A percentile compares a stretch with the other conserved stretches of the same genome.
Evolutionary conservation across 305 asterid species (phyloP).

Genomic region (Andrographis paniculata): DNA sequence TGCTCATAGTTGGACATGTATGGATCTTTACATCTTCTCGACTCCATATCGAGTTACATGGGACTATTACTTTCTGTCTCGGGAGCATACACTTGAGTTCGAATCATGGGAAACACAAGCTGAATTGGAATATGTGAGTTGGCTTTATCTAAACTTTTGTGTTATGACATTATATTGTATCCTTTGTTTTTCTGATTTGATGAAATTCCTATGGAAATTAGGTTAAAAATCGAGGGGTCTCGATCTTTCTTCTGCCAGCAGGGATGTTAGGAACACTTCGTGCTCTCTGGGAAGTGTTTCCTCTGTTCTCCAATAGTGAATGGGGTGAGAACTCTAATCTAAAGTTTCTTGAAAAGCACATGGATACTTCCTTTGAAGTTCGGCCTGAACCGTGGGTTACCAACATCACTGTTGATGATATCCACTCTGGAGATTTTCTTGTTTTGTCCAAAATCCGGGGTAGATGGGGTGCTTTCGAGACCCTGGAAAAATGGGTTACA

Average conservation of each 20-base stretch:
- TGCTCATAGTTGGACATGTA: conserved; percentile 76
- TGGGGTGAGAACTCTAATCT: conserved; percentile 82
- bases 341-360: conserved; percentile 70
- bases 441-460: conserved; percentile 87
- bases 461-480: conserved; percentile 95
- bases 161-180: conserved; percentile 9
- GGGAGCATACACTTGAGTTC: conserved; percentile 63
- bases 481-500: conserved; percentile 93
- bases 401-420: conserved; percentile 56
- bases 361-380: conserved; percentile 73
- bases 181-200: conserved; percentile 4
- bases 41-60: conserved; percentile 72
- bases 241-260: conserved; percentile 89
- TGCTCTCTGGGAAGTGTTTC: conserved; percentile 94
- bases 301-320: conserved; percentile 61
- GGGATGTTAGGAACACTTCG: conserved; percentile 76
- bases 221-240: conserved; percentile 72
- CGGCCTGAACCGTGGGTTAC: conserved; percentile 94
- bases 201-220: conserved; percentile 19
- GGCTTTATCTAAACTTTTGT: background rate
- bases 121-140: conserved; percentile 38
- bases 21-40: conserved; percentile 68
- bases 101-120: conserved; percentile 56
- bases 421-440: conserved; percentile 90
- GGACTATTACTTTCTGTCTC: conserved; percentile 64